These are phyloP conservation scores for Candida silvicultrix DNA, from an alignment of 805 yeast genomes.

Conservation along the genomic window DNA sequence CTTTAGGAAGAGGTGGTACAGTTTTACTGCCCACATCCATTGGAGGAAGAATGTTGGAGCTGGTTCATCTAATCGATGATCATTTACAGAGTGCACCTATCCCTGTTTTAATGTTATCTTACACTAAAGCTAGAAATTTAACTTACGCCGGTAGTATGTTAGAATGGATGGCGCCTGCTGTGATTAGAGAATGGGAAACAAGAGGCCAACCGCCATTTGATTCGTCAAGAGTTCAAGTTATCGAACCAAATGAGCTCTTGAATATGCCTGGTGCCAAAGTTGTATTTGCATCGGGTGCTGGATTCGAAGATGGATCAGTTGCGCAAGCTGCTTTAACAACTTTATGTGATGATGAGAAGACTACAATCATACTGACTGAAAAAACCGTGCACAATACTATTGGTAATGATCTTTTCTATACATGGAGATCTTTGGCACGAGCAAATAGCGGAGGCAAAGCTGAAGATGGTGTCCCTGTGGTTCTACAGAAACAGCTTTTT, in stretches of 20 bases:
- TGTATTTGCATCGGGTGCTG: slow-evolving; percentile 69
- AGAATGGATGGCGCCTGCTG: slow-evolving; percentile 92
- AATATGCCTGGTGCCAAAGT: slow-evolving; percentile 66
- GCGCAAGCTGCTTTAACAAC: slow-evolving; percentile 45
- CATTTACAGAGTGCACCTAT: slow-evolving; percentile 42
- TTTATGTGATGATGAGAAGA: slow-evolving; percentile 57
- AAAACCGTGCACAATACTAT: slow-evolving; percentile 42
- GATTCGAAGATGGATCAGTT: slow-evolving; percentile 56
- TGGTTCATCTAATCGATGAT: slow-evolving; percentile 67
- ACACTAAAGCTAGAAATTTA: slow-evolving; percentile 70
- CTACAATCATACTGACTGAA: slow-evolving; percentile 74
- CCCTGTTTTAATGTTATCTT: slow-evolving; percentile 73
- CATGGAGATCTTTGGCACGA: slow-evolving; percentile 44
- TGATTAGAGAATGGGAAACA: slow-evolving; percentile 80
- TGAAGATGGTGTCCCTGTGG: slow-evolving; percentile 60
- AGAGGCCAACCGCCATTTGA: slow-evolving; percentile 76
- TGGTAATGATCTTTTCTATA: slow-evolving; percentile 41
- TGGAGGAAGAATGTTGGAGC: slow-evolving; percentile 76
- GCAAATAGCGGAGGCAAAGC: slow-evolving; percentile 24
- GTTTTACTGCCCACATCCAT: slow-evolving; percentile 78
- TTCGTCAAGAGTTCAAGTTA: slow-evolving; percentile 51
- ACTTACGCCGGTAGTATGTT: slow-evolving; percentile 83
- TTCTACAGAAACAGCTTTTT: slow-evolving; percentile 37
- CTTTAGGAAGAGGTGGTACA: slow-evolving; percentile 70
- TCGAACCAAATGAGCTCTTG: slow-evolving; percentile 48